These are phyloP conservation scores for Thymus mandschuricus DNA, from an alignment of 257 asterid genomes.

Conservation along the genomic window DNA sequence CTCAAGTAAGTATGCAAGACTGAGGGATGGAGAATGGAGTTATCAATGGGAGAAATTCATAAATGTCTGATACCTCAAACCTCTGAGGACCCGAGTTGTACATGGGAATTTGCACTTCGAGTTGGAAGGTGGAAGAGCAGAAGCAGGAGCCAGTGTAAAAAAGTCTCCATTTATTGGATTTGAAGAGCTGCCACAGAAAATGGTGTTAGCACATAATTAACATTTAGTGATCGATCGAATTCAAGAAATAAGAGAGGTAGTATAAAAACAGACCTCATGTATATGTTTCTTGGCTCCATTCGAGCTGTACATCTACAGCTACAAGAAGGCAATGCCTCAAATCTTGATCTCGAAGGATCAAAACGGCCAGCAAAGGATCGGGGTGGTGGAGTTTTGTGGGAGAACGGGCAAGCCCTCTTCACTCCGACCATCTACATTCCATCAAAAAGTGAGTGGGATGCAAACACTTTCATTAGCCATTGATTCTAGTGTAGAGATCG, in stretches of 20 bases:
- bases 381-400: conserved; percentile 43
- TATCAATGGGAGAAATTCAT: no score
- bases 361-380: no score
- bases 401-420: conserved; percentile 61
- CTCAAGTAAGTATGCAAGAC: background rate
- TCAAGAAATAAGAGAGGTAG: background rate
- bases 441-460: conserved; percentile 13
- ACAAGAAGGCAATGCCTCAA: conserved; percentile 48
- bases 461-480: background rate
- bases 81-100: background rate
- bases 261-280: conserved; percentile 45
- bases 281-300: conserved; percentile 40
- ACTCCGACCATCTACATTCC: conserved; percentile 55
- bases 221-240: background rate
- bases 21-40: background rate
- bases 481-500: no score
- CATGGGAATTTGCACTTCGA: conserved; percentile 28
- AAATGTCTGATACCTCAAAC: background rate
- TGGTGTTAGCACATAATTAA: conserved; percentile 23
- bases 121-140: conserved; percentile 36
- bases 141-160: conserved; percentile 82
- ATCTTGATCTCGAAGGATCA: background rate
- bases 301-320: conserved; percentile 41
- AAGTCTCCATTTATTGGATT: conserved; percentile 61
- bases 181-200: background rate